phyloP scores from a whole-genome alignment of 495 filamentous ascomycete species.

The Penicillium herquei region DNA sequence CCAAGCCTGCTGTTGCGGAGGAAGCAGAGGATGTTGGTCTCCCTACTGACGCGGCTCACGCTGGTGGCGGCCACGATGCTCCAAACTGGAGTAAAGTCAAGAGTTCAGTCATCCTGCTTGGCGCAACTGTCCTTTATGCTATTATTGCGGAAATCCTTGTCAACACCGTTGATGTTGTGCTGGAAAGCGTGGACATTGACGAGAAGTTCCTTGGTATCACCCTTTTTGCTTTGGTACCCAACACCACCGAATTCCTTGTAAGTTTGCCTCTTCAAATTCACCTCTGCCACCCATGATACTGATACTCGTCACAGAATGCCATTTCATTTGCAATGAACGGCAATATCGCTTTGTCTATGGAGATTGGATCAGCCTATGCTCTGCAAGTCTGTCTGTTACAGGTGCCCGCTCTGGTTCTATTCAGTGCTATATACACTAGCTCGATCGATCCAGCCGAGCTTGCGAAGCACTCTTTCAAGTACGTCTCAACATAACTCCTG shows the following conservation, averaged over 20 bases:
- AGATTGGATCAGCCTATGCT: constrained; percentile 96
- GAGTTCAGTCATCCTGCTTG: constrained; percentile 83
- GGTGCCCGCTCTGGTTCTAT: constrained; percentile 89
- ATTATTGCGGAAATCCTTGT: constrained; percentile 96
- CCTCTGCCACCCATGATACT: constrained; percentile 18
- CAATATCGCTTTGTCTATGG: constrained; percentile 99
- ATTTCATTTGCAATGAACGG: constrained; percentile 99
- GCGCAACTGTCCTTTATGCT: constrained; percentile 89
- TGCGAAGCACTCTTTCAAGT: constrained; percentile 76
- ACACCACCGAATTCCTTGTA: constrained; percentile 97
- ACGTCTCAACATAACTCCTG: constrained; percentile 20
- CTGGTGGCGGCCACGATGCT: constrained; percentile 84
- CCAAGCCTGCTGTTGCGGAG: constrained; percentile 26
- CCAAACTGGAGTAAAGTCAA: constrained; percentile 96
- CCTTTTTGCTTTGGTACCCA: constrained; percentile 93
- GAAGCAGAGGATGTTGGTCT: constrained; percentile 44
- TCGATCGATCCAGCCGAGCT: constrained; percentile 57
- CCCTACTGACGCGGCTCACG: constrained; percentile 34
- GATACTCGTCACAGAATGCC: constrained; percentile 67
- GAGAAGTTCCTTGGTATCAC: constrained; percentile 99
- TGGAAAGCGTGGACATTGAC: constrained; percentile 85
- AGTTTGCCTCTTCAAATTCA: constrained; percentile 23
- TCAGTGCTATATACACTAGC: constrained; percentile 64
- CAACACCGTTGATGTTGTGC: constrained; percentile 90
- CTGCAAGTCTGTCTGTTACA: constrained; percentile 97